Base-by-base conservation (phyloP, 176 grass and related monocot species). In the Lolium rigidum region DNA sequence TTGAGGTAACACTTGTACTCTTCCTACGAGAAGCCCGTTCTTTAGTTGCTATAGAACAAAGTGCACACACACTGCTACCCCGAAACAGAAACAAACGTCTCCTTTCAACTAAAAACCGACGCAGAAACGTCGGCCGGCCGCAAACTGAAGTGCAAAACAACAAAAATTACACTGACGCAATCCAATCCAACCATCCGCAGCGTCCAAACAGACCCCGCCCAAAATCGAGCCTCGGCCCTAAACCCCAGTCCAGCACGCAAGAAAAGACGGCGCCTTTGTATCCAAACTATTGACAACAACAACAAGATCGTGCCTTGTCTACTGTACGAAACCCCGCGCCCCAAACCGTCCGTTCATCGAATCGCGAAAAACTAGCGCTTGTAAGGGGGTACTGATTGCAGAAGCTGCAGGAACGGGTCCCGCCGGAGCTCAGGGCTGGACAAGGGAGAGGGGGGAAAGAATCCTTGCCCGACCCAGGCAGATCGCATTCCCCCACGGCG, bases 331-430 rank as follows among this genome's bases (percentile, higher is more conserved):
- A 54, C 48, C 26, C 18, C 28, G 16, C 4, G 8, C 17, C 31
- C 80, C 38, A 49, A 37, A 87, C 74, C 38, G 49, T 16, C 54
- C 79, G 47, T 83, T 51, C 15, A 67, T 67, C 48, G 4, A 80
- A 79, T 5, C 13, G 21, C 50, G 9, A 48, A 50, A 77, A 25
- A 39, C 6, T 16, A 52, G 18, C 4, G 46, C 49, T 1, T 56
- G 3, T 18, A 37, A 76, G 7, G 44, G 25, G 26, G 69, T 10
- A 37, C 2, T 1, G 9, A 84, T 59, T 37, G 37, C 59, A 2
- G 7, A 10, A 43, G 59, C 50, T 13, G 73, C 28, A 35, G 79
- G 82, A 16, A 11, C 13, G 12, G 15, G 51, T 20, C 66, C 44
- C 31, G 21, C 67, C 81, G n/a, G 21, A 51, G 1, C 25, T 10